Base-by-base conservation (phyloP, 1,139 yeast species). In the Yamadazyma taylorii region DNA sequence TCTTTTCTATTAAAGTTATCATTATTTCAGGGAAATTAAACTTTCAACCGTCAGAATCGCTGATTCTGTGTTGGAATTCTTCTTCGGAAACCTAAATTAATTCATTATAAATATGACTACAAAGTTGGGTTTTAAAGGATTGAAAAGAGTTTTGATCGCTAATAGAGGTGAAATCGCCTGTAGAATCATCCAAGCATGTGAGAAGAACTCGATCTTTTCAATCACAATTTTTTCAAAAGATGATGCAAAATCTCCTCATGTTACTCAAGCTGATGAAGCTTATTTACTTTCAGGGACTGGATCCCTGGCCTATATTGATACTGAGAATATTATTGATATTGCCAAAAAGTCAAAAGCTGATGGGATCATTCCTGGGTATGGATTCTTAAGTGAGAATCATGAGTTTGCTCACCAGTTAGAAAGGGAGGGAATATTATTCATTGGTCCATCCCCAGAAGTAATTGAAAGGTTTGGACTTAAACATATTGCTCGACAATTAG, bases 321-420 rank as follows among this genome's bases (percentile, higher is more conserved):
- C 31, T 10, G 40, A 37, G 3, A 30, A 26, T 14, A 26, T 37
- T 11, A 23, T 37, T n/a, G 14, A 27, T 10, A 22, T 37, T 4
- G 38, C 35, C 4, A 47, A 26, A 13, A 33, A 37, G 15, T 9
- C 54, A 1, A 60, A 61, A 11, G 66, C 66, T 29, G 72, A 70
- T 43, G 70, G 67, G 17, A 67, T 69, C 22, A 63, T 69, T 39
- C 76, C 76, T 1, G 76, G 76, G 5, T 70, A 70, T 42, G 75
- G 75, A 13, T 44, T 45, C 27, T 25, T 39, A 6, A 33, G 37
- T 33, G 40, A 37, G 23, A 37, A 37, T 14, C 35, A 31, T 16
- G 24, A 17, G 8, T 37, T 37, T 29, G 40, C 40, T 16, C 6
- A 4, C 3, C 15, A 6, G 12, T 32, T 37, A 13, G 27, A 26